Evolutionary conservation across 257 asterid species (phyloP).

Genomic region (Eustoma russellianum): DNA sequence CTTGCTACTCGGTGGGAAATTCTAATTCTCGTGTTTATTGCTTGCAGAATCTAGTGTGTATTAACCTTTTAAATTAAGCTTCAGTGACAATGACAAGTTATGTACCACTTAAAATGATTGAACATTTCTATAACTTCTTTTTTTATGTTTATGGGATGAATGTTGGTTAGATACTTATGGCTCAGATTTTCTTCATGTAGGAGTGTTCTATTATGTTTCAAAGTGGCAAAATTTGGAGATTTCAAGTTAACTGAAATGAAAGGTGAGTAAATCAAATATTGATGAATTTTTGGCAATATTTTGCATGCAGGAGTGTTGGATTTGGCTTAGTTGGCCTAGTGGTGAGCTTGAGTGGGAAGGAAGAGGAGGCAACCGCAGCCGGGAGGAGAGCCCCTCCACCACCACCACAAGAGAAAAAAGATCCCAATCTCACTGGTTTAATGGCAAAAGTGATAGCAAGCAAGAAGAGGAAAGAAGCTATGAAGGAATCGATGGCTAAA

Average conservation of each 20-base stretch:
- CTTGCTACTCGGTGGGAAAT: no score
- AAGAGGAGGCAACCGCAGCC: conserved; percentile 42
- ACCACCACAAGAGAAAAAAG: conserved; percentile 68
- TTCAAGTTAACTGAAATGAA: background rate
- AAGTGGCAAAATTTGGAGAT: background rate
- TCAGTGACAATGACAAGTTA: no score
- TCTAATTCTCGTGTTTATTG: no score
- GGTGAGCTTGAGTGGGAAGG: conserved; percentile 26
- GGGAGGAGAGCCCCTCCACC: conserved; percentile 83
- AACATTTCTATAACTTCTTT: no score
- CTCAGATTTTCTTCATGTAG: no score
- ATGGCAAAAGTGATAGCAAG: conserved; percentile 71
- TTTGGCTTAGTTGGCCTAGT: conserved; percentile 40
- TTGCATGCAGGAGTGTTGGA: conserved; percentile 43
- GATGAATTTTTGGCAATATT: background rate
- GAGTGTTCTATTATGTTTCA: no score
- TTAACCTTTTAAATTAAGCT: no score
- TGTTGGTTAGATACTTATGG: no score
- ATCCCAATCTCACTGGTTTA: conserved; percentile 60
- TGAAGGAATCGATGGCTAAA: conserved; percentile 62
- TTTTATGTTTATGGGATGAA: no score
- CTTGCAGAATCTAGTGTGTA: no score
- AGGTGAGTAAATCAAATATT: background rate
- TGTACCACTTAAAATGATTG: no score
- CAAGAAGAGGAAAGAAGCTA: conserved; percentile 86